Evolutionary conservation across 805 yeast genomes (phyloP).

Genomic region (Zygosaccharomyces bisporus): DNA sequence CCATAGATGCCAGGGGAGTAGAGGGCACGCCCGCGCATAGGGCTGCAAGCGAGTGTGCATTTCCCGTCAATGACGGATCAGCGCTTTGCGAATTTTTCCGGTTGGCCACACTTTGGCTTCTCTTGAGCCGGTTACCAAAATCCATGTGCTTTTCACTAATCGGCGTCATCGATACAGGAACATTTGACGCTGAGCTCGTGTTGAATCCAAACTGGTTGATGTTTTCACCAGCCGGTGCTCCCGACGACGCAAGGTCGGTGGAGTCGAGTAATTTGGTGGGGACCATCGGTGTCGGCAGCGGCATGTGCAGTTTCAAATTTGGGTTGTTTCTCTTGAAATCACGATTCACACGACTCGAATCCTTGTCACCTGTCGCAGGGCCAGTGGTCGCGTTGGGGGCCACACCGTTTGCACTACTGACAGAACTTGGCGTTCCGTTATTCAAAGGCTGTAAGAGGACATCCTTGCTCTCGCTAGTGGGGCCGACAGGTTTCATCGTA

Average conservation of each 20-base stretch:
- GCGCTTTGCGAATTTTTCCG: constrained; percentile 17
- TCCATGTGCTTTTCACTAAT: constrained; percentile 54
- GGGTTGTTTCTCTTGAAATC: constrained; percentile 47
- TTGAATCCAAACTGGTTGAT: constrained; percentile 68
- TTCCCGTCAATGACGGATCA: constrained; percentile 4
- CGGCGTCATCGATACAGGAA: constrained; percentile 75
- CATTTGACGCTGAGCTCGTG: constrained; percentile 45
- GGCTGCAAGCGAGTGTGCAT: background rate
- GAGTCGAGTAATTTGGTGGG: constrained; percentile 29
- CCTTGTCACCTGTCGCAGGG: constrained; percentile 15
- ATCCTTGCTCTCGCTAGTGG: constrained; percentile 24
- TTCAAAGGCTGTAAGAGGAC: constrained; percentile 36
- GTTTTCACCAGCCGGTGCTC: constrained; percentile 41
- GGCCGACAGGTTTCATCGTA: constrained; percentile 36
- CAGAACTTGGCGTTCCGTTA: constrained; percentile 14
- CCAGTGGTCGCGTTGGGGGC: constrained; percentile 6
- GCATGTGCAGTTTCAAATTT: constrained; percentile 68
- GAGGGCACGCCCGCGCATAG: background rate
- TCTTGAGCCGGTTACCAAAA: constrained; percentile 23
- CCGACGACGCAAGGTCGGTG: constrained; percentile 6
- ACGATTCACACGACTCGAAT: constrained; percentile 29
- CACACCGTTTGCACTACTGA: background rate
- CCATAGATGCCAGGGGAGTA: constrained; percentile 6
- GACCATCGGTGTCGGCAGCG: constrained; percentile 54
- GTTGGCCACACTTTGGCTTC: constrained; percentile 25